These are phyloP conservation scores for Halenospora varia DNA, from an alignment of 495 filamentous ascomycete species.

Conservation along the genomic window DNA sequence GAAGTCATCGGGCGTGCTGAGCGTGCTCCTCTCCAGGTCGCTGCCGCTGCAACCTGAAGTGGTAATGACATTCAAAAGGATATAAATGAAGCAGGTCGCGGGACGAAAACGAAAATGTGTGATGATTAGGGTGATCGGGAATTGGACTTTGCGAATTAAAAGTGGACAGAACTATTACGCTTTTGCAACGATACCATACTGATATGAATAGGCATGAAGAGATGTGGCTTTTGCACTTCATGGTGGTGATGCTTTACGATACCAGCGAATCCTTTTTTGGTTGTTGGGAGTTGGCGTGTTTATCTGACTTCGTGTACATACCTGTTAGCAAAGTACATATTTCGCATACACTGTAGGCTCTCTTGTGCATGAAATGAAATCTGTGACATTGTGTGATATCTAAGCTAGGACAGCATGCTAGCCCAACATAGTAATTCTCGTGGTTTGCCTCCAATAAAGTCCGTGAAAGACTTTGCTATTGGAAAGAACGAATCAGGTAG, in stretches of 20 bases:
- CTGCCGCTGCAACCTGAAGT: slow-evolving; percentile 25
- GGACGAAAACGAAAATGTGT: background rate
- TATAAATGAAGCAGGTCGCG: background rate
- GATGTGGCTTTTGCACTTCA: background rate
- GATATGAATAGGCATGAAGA: background rate
- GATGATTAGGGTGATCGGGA: background rate
- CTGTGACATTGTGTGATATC: too few relatives aligned
- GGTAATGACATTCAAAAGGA: background rate
- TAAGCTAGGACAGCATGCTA: too few relatives aligned
- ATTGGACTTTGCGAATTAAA: background rate
- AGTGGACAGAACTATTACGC: background rate
- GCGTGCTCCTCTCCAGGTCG: slow-evolving; percentile 23
- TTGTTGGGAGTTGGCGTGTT: background rate
- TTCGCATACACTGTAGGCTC: background rate
- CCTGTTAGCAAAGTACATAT: background rate
- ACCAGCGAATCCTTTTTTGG: slow-evolving; percentile 9
- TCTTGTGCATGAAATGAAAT: too few relatives aligned
- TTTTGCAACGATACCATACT: background rate
- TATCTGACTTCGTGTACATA: background rate
- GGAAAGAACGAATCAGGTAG: too few relatives aligned
- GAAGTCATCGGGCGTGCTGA: slow-evolving; percentile 30
- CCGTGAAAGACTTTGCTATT: too few relatives aligned
- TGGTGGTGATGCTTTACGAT: background rate
- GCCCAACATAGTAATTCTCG: too few relatives aligned
- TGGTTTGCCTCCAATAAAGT: too few relatives aligned